A percentile compares a stretch with the other conserved stretches of the same genome.
These are phyloP conservation scores for Actinomucor elegans DNA, from an alignment of 371 early-diverging fungal species.

Conservation along the genomic window DNA sequence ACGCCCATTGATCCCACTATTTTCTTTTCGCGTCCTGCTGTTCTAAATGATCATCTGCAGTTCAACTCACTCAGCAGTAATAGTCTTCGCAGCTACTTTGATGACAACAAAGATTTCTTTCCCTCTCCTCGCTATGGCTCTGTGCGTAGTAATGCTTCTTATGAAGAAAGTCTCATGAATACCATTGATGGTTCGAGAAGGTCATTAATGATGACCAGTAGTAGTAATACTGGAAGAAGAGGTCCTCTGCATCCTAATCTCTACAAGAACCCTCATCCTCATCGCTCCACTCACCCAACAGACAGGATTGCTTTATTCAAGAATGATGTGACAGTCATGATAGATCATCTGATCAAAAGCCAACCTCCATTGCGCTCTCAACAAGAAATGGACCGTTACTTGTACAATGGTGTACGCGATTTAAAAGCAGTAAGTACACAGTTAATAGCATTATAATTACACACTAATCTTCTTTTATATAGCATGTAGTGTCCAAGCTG, in stretches of 20 bases:
- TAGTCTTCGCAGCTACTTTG: slow-evolving; percentile 14
- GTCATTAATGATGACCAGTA: background rate
- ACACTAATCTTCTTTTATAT: background rate
- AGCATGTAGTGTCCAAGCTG: background rate
- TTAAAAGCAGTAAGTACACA: slow-evolving; percentile 14
- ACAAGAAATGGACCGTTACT: background rate
- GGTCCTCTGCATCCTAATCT: slow-evolving; percentile 2
- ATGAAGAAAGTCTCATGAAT: slow-evolving; percentile 13
- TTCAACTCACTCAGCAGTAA: slow-evolving; percentile 10
- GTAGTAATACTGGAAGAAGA: background rate
- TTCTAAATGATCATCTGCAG: background rate
- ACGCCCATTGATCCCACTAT: slow-evolving; percentile 1
- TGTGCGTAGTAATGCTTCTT: background rate
- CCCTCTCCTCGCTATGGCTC: background rate
- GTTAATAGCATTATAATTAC: background rate
- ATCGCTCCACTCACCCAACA: background rate
- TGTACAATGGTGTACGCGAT: slow-evolving; percentile 7
- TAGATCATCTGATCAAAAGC: slow-evolving; percentile 12
- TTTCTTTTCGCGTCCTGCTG: background rate
- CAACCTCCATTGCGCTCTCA: background rate
- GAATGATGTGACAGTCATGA: slow-evolving; percentile 10
- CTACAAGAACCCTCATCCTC: slow-evolving; percentile 3
- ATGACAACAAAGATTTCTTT: slow-evolving; percentile 5
- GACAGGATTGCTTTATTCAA: slow-evolving; percentile 8
- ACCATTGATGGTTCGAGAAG: slow-evolving; percentile 10